phyloP scores from a whole-genome alignment of 1,284 basidiomycete species.

The Rhodotorula sp. region DNA sequence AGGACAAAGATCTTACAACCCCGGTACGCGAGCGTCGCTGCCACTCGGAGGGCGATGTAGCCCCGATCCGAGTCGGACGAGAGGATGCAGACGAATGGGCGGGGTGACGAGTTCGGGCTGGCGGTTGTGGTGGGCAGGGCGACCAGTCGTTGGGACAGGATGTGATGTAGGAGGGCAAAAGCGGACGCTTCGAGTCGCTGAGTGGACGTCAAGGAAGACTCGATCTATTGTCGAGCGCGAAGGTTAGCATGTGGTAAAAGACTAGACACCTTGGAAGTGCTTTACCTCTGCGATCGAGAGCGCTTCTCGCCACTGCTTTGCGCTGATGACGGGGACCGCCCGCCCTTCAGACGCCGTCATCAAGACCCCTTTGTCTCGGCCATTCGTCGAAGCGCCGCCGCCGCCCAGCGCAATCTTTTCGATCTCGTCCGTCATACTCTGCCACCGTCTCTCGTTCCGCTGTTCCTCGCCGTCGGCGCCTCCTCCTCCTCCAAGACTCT shows the following conservation, averaged over 20 bases:
- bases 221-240: slow-evolving; percentile 30
- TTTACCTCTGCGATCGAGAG: slow-evolving; percentile 35
- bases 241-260: no score
- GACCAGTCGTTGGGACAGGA: slow-evolving; percentile 12
- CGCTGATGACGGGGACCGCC: slow-evolving; percentile 16
- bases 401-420: neutral
- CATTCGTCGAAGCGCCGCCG: neutral
- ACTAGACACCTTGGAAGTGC: no score
- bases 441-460: neutral
- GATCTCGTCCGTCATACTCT: neutral
- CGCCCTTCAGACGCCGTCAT: neutral
- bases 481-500: neutral
- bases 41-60: slow-evolving; percentile 16
- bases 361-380: neutral
- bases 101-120: neutral
- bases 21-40: slow-evolving; percentile 17
- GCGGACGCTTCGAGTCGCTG: slow-evolving; percentile 40
- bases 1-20: slow-evolving; percentile 26
- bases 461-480: slow-evolving; percentile 3
- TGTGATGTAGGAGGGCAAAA: slow-evolving; percentile 28
- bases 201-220: slow-evolving; percentile 34
- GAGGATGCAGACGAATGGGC: slow-evolving; percentile 26
- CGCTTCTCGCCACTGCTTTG: slow-evolving; percentile 38
- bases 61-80: slow-evolving; percentile 23
- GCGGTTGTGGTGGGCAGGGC: neutral